phyloP scores from a whole-genome alignment of 2,329 filamentous ascomycete species.

The Xylariaceae sp. region DNA sequence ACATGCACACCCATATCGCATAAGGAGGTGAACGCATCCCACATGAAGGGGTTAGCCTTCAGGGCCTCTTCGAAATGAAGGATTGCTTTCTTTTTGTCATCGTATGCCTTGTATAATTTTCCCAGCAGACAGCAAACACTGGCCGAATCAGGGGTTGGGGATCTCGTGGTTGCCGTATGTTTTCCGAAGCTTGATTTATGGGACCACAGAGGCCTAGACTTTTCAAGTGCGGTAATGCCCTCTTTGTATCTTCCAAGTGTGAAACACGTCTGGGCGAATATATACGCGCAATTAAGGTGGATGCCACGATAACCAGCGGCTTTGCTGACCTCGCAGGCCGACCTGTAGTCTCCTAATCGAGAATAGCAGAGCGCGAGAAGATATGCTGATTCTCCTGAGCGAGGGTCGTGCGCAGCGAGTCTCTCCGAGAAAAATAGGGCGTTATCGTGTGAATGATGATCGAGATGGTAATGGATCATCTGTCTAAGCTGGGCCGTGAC shows the following conservation, averaged over 20 bases:
- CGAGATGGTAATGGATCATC: slow-evolving; percentile 65
- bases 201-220: slow-evolving; percentile 69
- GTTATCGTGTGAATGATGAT: slow-evolving; percentile 84
- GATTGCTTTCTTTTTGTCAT: slow-evolving; percentile 77
- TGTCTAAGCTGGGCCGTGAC: slow-evolving; percentile 52
- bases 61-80: slow-evolving; percentile 83
- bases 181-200: slow-evolving; percentile 73
- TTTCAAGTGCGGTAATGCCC: slow-evolving; percentile 78
- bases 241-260: slow-evolving; percentile 72
- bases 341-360: slow-evolving; percentile 73
- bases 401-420: slow-evolving; percentile 75
- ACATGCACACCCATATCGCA: slow-evolving; percentile 83
- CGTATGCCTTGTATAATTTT: slow-evolving; percentile 78
- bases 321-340: slow-evolving; percentile 79
- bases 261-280: slow-evolving; percentile 86
- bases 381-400: slow-evolving; percentile 73
- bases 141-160: slow-evolving; percentile 74
- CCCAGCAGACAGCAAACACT: slow-evolving; percentile 79
- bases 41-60: slow-evolving; percentile 91
- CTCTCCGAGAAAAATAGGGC: slow-evolving; percentile 91
- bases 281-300: slow-evolving; percentile 82
- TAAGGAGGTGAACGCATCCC: slow-evolving; percentile 88
- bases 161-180: slow-evolving; percentile 70
- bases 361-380: slow-evolving; percentile 81
- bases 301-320: slow-evolving; percentile 61